A percentile compares a stretch with the other conserved stretches of the same genome.
Evolutionary conservation across 2,329 filamentous ascomycete species (phyloP).

Genomic region (Madurella fahalii): DNA sequence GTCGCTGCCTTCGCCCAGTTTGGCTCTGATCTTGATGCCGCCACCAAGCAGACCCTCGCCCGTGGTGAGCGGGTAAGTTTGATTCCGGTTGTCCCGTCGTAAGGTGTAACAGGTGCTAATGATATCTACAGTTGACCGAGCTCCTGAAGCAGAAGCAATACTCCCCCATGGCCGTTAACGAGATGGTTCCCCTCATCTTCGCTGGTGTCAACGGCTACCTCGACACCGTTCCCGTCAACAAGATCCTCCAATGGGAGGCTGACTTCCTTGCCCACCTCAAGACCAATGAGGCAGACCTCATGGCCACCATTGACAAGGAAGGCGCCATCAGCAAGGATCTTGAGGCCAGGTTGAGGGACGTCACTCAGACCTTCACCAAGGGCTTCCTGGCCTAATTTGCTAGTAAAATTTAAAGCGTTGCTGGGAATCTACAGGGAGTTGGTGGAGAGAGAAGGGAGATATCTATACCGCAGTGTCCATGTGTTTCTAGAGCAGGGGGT

Average conservation of each 20-base stretch:
- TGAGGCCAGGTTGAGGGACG: constrained; percentile 75
- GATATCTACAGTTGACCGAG: constrained; percentile 67
- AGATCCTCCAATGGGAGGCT: constrained; percentile 89
- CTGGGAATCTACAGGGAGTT: constrained; percentile 25
- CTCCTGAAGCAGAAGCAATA: constrained; percentile 99
- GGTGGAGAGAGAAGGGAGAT: constrained; percentile 27
- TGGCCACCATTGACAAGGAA: constrained; percentile 90
- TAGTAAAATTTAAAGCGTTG: constrained; percentile 32
- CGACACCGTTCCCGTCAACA: constrained; percentile 81
- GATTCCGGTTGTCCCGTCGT: neutral
- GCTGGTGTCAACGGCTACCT: constrained; percentile 98
- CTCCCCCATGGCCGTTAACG: constrained; percentile 95
- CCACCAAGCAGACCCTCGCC: constrained; percentile 96
- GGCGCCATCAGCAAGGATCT: constrained; percentile 93
- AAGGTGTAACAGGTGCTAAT: constrained; percentile 23
- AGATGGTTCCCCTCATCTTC: constrained; percentile 99
- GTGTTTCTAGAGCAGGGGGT: constrained; percentile 47
- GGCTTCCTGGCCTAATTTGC: constrained; percentile 65
- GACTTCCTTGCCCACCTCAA: constrained; percentile 92
- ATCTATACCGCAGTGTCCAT: constrained; percentile 31
- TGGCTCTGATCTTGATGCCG: constrained; percentile 98
- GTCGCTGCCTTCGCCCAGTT: constrained; percentile 99
- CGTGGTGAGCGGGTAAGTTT: constrained; percentile 92
- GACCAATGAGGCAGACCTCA: constrained; percentile 80
- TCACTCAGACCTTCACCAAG: constrained; percentile 82